These are phyloP conservation scores for Ascochyta clinopodiicola DNA, from an alignment of 2,329 filamentous ascomycete genomes.

Conservation along the genomic window DNA sequence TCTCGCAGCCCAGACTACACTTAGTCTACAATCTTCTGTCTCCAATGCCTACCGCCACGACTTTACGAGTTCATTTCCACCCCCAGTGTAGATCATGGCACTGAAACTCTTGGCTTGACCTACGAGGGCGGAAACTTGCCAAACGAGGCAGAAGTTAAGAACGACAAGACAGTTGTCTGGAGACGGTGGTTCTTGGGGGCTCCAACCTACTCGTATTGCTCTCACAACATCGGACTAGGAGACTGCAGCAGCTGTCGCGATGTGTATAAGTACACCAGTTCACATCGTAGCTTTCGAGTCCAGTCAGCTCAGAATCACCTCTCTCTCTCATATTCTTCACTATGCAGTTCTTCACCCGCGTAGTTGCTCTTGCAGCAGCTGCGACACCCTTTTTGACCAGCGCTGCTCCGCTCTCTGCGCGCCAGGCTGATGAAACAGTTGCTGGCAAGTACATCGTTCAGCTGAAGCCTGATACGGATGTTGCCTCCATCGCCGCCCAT, in stretches of 20 bases:
- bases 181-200: conserved; percentile 8
- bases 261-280: conserved; percentile 16
- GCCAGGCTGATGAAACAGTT: conserved; percentile 31
- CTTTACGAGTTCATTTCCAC: conserved; percentile 7
- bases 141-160: conserved; percentile 27
- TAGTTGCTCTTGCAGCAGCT: conserved; percentile 31
- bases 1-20: not conserved
- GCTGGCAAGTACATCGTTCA: conserved; percentile 53
- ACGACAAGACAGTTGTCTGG: conserved; percentile 26
- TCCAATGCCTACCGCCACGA: not conserved
- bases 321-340: not conserved
- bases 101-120: conserved; percentile 9
- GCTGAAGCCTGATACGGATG: conserved; percentile 45
- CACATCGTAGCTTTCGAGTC: not conserved
- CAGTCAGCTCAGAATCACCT: not conserved
- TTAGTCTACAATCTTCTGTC: not conserved
- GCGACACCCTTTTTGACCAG: conserved; percentile 31
- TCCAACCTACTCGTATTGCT: not conserved
- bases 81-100: conserved; percentile 3
- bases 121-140: conserved; percentile 6
- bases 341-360: conserved; percentile 40
- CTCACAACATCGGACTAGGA: not conserved
- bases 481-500: conserved; percentile 34
- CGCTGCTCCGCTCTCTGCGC: conserved; percentile 27
- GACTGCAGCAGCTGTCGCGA: not conserved